Evolutionary conservation across 441 rosid genomes (phyloP), one percentile per base, ranked within the genome.

Genomic region (Oxalis stricta): DNA sequence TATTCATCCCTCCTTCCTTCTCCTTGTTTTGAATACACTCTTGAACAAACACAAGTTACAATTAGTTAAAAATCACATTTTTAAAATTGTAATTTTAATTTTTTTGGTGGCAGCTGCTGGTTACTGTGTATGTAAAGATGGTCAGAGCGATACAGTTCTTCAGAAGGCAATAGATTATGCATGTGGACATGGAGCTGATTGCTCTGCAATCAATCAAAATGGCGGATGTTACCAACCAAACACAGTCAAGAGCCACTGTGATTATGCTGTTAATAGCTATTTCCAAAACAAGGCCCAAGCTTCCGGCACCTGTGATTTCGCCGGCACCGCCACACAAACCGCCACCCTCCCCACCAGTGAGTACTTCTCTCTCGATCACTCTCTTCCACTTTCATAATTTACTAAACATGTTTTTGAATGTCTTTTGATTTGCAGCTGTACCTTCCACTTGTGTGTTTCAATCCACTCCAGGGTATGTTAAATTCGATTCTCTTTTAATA

Each of bases 171-270:
- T 91, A 29, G 99, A 91, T 63, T 91, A 79, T 66, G 96, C 99
- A 33, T 86, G 99, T 62, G 96, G 99, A 64, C 67, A 77, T 39
- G 95, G 95, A 44, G 97, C 92, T 29, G 99, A 92, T 47, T 92
- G 99, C 48, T 33, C 60, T 5, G 56, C 72, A 11, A 87, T 87
- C 57, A 46, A 46, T 20, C 84, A 71, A 41, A 71, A 28, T 24
- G 99, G 87, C 17, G 47, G 57, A n/a, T 92, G 99, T 56, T 87
- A 34, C 55, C 65, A 71, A 38, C 99, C 96, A 15, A 84, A 87
- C 75, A 87, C 84, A 41, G 44, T 84, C 7, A 87, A 77, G 60
- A 81, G 59, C 58, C 99, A 92, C 76, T 91, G 96, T 64, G 73
- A 60, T 60, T 86, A 75, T 60, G 96, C 99, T 53, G 99, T 62